Conservation (phyloP, 176 grass and related monocot genomes). For the Neostapfia colusana region DNA sequence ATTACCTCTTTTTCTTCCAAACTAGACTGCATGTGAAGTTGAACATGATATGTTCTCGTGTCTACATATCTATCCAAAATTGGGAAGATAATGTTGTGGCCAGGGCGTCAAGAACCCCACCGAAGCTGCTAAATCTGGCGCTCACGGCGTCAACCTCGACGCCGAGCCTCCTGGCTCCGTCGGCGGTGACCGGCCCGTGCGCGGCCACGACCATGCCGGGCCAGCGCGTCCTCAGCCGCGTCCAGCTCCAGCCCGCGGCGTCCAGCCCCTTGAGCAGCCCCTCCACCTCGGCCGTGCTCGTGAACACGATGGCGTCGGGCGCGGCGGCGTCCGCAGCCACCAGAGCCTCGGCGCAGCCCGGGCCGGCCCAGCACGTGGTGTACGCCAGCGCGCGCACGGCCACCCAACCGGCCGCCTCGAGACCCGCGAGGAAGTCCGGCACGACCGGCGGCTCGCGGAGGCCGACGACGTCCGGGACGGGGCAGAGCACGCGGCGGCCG, state of each 20-base stretch:
- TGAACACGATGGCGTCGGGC: conserved; percentile 81
- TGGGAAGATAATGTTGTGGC: conserved; percentile 26
- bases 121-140: conserved; percentile 70
- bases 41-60: background rate
- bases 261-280: conserved; percentile 77
- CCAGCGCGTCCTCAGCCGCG: conserved; percentile 51
- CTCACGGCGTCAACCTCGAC: conserved; percentile 65
- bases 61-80: background rate
- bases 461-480: conserved; percentile 59
- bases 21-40: background rate
- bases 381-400: conserved; percentile 60
- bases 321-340: conserved; percentile 25
- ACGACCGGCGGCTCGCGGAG: conserved; percentile 69
- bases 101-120: conserved; percentile 67
- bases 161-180: conserved; percentile 61
- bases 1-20: background rate
- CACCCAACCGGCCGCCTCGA: conserved; percentile 61
- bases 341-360: conserved; percentile 45
- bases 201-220: conserved; percentile 65
- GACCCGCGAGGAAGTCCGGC: conserved; percentile 49
- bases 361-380: conserved; percentile 64
- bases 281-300: conserved; percentile 81
- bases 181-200: conserved; percentile 78
- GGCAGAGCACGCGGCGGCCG: conserved; percentile 64
- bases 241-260: conserved; percentile 66